These are phyloP conservation scores for Allium cepa DNA, from an alignment of 106 monocot species.

Conservation along the genomic window DNA sequence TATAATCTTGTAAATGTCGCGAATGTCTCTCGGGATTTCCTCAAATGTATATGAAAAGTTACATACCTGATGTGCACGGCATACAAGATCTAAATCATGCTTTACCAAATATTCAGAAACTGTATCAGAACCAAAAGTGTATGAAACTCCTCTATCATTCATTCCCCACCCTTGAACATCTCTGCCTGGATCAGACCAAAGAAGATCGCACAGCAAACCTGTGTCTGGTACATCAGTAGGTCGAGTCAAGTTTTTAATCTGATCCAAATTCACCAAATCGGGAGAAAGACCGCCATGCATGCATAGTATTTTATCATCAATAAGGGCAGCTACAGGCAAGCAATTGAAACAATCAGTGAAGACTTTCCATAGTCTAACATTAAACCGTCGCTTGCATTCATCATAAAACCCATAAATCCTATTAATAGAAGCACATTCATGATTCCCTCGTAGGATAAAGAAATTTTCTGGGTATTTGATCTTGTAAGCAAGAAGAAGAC, in stretches of 20 bases:
- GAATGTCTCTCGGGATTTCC: no score
- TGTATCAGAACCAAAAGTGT: constrained; percentile 44
- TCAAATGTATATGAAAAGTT: no score
- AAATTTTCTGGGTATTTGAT: constrained; percentile 50
- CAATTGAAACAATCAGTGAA: constrained; percentile 51
- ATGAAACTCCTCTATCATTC: constrained; percentile 53
- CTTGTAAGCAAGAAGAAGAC: constrained; percentile 46
- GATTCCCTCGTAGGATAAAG: constrained; percentile 42
- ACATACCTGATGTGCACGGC: constrained; percentile 42
- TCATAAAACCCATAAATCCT: constrained; percentile 51
- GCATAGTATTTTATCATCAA: constrained; percentile 47
- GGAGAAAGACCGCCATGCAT: constrained; percentile 50
- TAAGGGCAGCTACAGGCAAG: constrained; percentile 44
- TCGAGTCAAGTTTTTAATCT: constrained; percentile 29
- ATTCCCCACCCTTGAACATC: constrained; percentile 42
- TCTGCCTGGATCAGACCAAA: constrained; percentile 47
- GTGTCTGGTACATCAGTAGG: constrained; percentile 47
- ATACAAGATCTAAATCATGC: constrained; percentile 44
- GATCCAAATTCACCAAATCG: constrained; percentile 30
- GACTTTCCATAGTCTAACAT: constrained; percentile 42
- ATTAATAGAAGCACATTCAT: constrained; percentile 51
- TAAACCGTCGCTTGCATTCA: constrained; percentile 48
- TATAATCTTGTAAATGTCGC: no score
- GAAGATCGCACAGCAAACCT: constrained; percentile 43
- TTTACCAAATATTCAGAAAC: constrained; percentile 28